Conservation (phyloP, 1,284 basidiomycete genomes). For the Naganishia albida region DNA sequence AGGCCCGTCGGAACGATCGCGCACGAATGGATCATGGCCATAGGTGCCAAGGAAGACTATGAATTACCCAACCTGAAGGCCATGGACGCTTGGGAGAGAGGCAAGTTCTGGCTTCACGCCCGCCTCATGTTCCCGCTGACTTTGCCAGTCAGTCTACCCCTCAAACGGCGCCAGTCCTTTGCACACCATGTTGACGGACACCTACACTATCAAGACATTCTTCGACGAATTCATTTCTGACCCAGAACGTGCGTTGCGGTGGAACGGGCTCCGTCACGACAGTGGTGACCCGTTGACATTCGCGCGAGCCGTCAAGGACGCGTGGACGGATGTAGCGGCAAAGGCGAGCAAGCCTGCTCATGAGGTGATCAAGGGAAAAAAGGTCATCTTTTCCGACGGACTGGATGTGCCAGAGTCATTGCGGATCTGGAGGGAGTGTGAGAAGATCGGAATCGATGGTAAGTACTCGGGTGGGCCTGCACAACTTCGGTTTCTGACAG, state of each 20-base stretch:
- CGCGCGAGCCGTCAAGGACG: constrained; percentile 67
- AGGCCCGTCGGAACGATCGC: constrained; percentile 80
- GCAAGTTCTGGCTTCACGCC: constrained; percentile 32
- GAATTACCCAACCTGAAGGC: constrained; percentile 70
- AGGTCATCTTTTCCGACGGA: constrained; percentile 78
- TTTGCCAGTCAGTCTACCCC: constrained; percentile 60
- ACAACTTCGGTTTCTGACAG: too few species aligned
- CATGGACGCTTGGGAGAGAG: constrained; percentile 77
- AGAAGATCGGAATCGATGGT: constrained; percentile 74
- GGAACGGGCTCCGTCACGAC: constrained; percentile 86
- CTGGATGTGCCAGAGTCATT: constrained; percentile 70
- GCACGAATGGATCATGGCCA: constrained; percentile 95
- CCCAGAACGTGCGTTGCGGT: constrained; percentile 64
- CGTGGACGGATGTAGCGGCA: constrained; percentile 55
- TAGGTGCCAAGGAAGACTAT: constrained; percentile 81
- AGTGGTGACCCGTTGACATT: constrained; percentile 82
- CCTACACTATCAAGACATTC: constrained; percentile 81
- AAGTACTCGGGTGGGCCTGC: constrained; percentile 37
- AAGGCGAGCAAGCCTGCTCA: constrained; percentile 58
- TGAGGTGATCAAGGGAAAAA: constrained; percentile 46
- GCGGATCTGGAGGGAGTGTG: constrained; percentile 66
- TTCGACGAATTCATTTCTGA: constrained; percentile 71
- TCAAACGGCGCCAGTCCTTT: constrained; percentile 57
- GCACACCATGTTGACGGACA: constrained; percentile 83
- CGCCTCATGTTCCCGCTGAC: background rate